phyloP scores from a whole-genome alignment of 2,329 filamentous ascomycete species.

The Aspergillus terreus region DNA sequence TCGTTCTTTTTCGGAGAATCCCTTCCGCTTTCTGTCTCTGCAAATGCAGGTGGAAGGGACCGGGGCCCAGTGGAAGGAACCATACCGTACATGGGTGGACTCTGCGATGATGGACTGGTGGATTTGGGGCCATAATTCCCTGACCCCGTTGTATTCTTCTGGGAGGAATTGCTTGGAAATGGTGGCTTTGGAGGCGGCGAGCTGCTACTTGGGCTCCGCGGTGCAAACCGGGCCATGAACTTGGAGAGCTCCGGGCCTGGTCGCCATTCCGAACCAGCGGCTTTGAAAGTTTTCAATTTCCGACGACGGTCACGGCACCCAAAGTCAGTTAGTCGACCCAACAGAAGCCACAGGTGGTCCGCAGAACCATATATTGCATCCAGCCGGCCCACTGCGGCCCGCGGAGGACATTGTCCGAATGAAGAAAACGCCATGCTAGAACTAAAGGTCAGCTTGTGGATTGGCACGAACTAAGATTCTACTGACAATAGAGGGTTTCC shows the following conservation, averaged over 20 bases:
- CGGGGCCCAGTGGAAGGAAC: conserved; percentile 39
- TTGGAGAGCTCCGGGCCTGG: conserved; percentile 49
- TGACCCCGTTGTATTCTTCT: conserved; percentile 1
- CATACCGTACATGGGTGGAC: conserved; percentile 48
- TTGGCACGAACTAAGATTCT: not conserved
- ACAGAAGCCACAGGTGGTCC: conserved; percentile 78
- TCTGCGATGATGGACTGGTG: conserved; percentile 9
- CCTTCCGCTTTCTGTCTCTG: conserved; percentile 41
- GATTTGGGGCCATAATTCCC: not conserved
- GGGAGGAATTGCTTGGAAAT: conserved; percentile 11
- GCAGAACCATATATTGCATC: conserved; percentile 83
- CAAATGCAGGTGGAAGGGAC: conserved; percentile 51
- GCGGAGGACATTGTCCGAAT: conserved; percentile 85
- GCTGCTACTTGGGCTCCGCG: conserved; percentile 6
- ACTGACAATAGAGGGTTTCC: conserved; percentile 81
- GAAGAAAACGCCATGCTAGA: conserved; percentile 70
- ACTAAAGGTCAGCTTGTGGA: conserved; percentile 16
- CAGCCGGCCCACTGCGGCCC: conserved; percentile 71
- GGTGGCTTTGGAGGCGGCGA: not conserved
- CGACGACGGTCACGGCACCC: conserved; percentile 70
- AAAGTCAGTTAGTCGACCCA: conserved; percentile 77
- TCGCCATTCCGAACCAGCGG: conserved; percentile 56
- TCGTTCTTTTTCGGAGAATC: conserved; percentile 41
- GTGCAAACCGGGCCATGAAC: conserved; percentile 32
- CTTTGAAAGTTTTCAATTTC: conserved; percentile 66